Conservation (phyloP, 2,329 filamentous ascomycete species). For the Aspergillus quadricinctus region DNA sequence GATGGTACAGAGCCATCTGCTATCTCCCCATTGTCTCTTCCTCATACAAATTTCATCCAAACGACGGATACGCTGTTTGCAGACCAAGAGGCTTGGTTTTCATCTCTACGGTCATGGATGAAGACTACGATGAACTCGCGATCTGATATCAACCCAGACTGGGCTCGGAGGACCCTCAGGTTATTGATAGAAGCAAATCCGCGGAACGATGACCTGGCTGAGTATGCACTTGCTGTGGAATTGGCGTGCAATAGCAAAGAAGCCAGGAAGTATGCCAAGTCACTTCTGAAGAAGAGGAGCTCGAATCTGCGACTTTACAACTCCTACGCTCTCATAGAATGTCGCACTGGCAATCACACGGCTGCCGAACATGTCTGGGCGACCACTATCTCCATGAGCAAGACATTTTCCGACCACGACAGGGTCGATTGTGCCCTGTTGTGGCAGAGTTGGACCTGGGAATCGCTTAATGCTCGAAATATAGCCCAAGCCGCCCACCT, state of each 20-base stretch:
- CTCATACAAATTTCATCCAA: slow-evolving; percentile 34
- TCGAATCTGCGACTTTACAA: slow-evolving; percentile 69
- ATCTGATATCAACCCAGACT: slow-evolving; percentile 40
- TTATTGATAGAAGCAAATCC: slow-evolving; percentile 48
- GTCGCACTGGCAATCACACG: slow-evolving; percentile 51
- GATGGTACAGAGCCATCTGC: slow-evolving; percentile 6
- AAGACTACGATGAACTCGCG: slow-evolving; percentile 20
- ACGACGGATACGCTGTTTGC: slow-evolving; percentile 55
- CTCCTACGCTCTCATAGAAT: slow-evolving; percentile 71
- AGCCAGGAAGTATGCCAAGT: slow-evolving; percentile 68
- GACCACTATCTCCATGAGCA: slow-evolving; percentile 60
- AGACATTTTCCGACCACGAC: slow-evolving; percentile 33
- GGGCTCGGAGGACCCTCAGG: slow-evolving; percentile 53
- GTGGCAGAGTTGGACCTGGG: slow-evolving; percentile 64
- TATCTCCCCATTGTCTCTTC: slow-evolving; percentile 30
- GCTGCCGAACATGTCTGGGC: slow-evolving; percentile 62
- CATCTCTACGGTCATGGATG: slow-evolving; percentile 32
- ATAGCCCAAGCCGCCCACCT: slow-evolving; percentile 32
- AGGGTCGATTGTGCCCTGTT: slow-evolving; percentile 44
- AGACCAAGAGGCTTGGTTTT: slow-evolving; percentile 45
- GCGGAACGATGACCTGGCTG: slow-evolving; percentile 53
- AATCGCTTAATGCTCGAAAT: slow-evolving; percentile 51
- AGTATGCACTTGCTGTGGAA: slow-evolving; percentile 68
- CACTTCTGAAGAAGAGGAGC: slow-evolving; percentile 64
- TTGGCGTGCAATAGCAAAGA: slow-evolving; percentile 50